Conservation (phyloP, 768 basidiomycete species). For the Dictyophora rubrovolvata region DNA sequence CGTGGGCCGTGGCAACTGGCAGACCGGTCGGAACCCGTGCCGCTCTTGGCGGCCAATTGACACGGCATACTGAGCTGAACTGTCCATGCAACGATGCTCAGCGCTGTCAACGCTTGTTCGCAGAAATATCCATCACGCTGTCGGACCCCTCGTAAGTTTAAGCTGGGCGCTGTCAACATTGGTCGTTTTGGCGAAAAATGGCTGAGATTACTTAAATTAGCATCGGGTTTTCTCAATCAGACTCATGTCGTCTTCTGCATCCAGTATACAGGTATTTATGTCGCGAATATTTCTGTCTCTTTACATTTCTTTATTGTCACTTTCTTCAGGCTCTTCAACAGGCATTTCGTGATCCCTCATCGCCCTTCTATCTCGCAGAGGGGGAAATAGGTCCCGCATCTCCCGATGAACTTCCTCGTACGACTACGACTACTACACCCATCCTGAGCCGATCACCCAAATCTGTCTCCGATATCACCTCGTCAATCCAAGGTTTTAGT, state of each 20-base stretch:
- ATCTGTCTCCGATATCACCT: not conserved
- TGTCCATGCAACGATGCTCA: too few relatives aligned
- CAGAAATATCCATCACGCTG: too few relatives aligned
- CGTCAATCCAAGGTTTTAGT: not conserved
- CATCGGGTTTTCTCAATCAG: not conserved
- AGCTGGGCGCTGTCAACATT: too few relatives aligned
- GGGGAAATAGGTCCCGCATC: conserved; percentile 50
- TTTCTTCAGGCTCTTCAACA: conserved; percentile 43
- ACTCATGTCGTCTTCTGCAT: not conserved
- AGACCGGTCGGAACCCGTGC: too few relatives aligned
- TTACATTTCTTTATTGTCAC: not conserved
- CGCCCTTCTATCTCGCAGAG: conserved; percentile 55
- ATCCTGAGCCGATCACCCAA: not conserved
- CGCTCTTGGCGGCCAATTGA: too few relatives aligned
- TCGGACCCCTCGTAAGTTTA: too few relatives aligned
- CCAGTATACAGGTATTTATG: not conserved
- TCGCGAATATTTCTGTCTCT: not conserved
- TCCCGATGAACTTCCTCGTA: conserved; percentile 34
- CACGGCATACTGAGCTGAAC: too few relatives aligned
- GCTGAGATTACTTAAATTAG: too few relatives aligned
- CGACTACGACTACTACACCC: conserved; percentile 1
- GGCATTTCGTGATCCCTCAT: conserved; percentile 51
- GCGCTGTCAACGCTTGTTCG: too few relatives aligned
- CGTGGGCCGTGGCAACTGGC: too few relatives aligned
- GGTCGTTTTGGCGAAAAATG: too few relatives aligned